These are phyloP conservation scores for Cryphonectria naterciae DNA, from an alignment of 2,329 filamentous ascomycete species.

Conservation along the genomic window DNA sequence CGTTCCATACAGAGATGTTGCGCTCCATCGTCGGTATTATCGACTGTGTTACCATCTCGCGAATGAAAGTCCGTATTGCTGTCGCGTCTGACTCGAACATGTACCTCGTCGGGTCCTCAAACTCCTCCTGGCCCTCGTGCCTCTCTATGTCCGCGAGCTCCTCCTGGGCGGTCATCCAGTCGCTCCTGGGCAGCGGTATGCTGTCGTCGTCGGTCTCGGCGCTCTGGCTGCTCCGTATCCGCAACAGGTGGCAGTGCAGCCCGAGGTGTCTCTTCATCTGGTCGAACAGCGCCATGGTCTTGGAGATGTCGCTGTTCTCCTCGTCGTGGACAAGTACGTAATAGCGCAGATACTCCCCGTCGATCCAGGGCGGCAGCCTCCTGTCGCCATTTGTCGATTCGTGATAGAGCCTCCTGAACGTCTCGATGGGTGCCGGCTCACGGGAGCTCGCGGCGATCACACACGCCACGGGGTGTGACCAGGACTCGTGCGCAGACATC, in stretches of 20 bases:
- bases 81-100: constrained; percentile 92
- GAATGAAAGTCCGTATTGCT: constrained; percentile 84
- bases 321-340: constrained; percentile 97
- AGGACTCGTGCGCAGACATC: constrained; percentile 85
- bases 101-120: constrained; percentile 73
- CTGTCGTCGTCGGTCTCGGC: constrained; percentile 91
- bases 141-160: constrained; percentile 75
- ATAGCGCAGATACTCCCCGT: constrained; percentile 90
- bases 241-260: constrained; percentile 88
- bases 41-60: constrained; percentile 94
- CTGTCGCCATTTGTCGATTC: constrained; percentile 79
- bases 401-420: constrained; percentile 80
- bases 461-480: constrained; percentile 91
- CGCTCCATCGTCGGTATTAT: constrained; percentile 97
- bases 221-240: constrained; percentile 82
- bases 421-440: constrained; percentile 81
- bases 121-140: constrained; percentile 70
- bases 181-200: constrained; percentile 75
- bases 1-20: constrained; percentile 89
- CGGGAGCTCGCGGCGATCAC: constrained; percentile 94
- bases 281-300: constrained; percentile 89
- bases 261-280: constrained; percentile 99
- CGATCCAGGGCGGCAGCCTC: constrained; percentile 80
- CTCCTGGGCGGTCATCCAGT: constrained; percentile 89
- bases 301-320: constrained; percentile 88